Conservation (phyloP, 768 basidiomycete species). For the Lactarius indigo region DNA sequence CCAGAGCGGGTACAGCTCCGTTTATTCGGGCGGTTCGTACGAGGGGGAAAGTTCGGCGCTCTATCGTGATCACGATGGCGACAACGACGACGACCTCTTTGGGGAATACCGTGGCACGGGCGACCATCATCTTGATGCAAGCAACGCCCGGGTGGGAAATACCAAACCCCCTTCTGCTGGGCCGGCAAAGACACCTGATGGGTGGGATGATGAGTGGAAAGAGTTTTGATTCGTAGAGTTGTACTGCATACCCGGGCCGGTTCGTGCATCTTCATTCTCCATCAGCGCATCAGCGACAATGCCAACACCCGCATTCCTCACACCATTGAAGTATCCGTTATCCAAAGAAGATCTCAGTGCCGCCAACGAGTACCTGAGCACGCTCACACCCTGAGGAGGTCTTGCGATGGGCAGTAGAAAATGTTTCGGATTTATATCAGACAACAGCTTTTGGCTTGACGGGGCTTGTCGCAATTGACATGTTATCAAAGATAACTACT, state of each 20-base stretch:
- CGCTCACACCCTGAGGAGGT: conserved; percentile 80
- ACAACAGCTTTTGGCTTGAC: conserved; percentile 97
- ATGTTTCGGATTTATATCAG: conserved; percentile 80
- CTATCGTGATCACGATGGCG: conserved; percentile 58
- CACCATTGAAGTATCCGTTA: conserved; percentile 55
- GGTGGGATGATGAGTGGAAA: conserved; percentile 48
- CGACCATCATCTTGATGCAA: not conserved
- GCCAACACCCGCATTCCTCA: conserved; percentile 32
- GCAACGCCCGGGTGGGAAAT: not conserved
- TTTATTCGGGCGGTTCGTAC: conserved; percentile 45
- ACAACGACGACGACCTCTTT: conserved; percentile 44
- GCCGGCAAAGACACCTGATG: conserved; percentile 36
- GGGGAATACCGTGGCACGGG: conserved; percentile 17
- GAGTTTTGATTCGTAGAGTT: conserved; percentile 37
- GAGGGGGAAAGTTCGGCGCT: conserved; percentile 57
- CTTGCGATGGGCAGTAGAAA: conserved; percentile 76
- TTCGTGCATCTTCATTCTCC: not conserved
- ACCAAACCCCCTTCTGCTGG: not conserved
- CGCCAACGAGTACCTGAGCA: conserved; percentile 72
- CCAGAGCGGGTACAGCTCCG: conserved; percentile 36
- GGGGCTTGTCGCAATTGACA: conserved; percentile 89
- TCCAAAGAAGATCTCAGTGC: conserved; percentile 52
- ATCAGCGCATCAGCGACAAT: not conserved
- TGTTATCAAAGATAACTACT: conserved; percentile 80
- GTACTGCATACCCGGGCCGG: conserved; percentile 5